A percentile compares a stretch with the other conserved stretches of the same genome.
Evolutionary conservation across 2,329 filamentous ascomycete species (phyloP).

Genomic region (Paradendryphiella salina): DNA sequence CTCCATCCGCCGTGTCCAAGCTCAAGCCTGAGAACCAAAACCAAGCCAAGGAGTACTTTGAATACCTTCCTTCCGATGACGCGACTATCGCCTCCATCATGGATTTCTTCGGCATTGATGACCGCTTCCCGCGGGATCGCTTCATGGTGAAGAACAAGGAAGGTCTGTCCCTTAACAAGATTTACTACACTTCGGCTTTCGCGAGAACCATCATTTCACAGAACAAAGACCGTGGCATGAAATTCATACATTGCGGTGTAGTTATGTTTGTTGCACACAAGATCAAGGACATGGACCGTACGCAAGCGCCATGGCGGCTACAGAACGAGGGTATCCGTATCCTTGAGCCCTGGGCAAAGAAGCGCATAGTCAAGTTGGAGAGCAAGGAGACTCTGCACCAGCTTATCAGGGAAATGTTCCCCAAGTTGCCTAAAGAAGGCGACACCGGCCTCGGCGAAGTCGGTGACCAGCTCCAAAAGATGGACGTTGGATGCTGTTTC

Average conservation of each 20-base stretch:
- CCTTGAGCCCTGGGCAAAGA: slow-evolving; percentile 85
- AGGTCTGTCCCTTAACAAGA: slow-evolving; percentile 86
- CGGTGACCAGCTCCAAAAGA: slow-evolving; percentile 74
- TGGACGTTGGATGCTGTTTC: slow-evolving; percentile 89
- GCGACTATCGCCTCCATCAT: slow-evolving; percentile 76
- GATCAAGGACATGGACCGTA: slow-evolving; percentile 96
- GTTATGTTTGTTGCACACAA: slow-evolving; percentile 75
- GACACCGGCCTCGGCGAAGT: slow-evolving; percentile 84
- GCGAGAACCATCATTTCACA: slow-evolving; percentile 80
- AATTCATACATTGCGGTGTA: slow-evolving; percentile 94
- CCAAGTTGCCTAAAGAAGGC: slow-evolving; percentile 74
- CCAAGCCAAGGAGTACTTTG: slow-evolving; percentile 83
- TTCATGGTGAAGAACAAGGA: slow-evolving; percentile 96
- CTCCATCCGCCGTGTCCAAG: not conserved
- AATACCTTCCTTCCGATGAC: slow-evolving; percentile 77
- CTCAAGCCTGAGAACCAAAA: slow-evolving; percentile 54
- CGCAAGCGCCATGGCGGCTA: slow-evolving; percentile 88
- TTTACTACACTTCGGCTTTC: slow-evolving; percentile 91
- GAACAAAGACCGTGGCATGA: slow-evolving; percentile 89
- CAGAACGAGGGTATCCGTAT: slow-evolving; percentile 93
- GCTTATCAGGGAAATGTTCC: slow-evolving; percentile 95
- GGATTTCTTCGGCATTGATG: slow-evolving; percentile 80
- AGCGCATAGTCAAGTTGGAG: slow-evolving; percentile 75
- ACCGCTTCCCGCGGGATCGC: slow-evolving; percentile 82
- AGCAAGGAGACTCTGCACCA: slow-evolving; percentile 76